A percentile compares a stretch with the other conserved stretches of the same genome.
phyloP scores from a whole-genome alignment of 306 rosid species.

The Pachyrhizus erosus region DNA sequence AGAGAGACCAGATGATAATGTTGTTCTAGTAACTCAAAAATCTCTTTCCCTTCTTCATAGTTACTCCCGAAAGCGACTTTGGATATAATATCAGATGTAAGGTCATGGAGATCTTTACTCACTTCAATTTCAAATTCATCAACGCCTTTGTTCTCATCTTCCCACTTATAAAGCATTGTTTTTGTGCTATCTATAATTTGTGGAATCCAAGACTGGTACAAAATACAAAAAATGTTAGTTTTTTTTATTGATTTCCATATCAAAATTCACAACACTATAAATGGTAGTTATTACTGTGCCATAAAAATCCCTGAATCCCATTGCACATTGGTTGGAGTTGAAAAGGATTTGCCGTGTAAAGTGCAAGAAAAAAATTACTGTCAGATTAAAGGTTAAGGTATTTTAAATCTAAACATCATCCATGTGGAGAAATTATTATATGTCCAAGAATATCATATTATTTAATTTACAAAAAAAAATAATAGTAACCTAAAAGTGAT shows the following conservation, averaged over 20 bases:
- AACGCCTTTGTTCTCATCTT: constrained; percentile 45
- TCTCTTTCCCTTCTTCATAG: constrained; percentile 63
- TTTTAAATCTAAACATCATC: no score
- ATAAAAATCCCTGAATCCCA: background rate
- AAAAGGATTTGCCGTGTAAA: background rate
- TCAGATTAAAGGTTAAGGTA: no score
- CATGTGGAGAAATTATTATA: no score
- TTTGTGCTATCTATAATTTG: constrained; percentile 48
- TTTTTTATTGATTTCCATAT: background rate
- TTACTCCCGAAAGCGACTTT: constrained; percentile 67
- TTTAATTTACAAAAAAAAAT: no score
- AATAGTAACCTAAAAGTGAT: no score
- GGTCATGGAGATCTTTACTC: constrained; percentile 45
- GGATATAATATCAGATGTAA: constrained; percentile 60
- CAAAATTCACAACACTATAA: background rate
- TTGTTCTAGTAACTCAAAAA: constrained; percentile 63
- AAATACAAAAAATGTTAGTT: background rate
- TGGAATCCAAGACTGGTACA: constrained; percentile 59
- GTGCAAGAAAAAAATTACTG: no score
- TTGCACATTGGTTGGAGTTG: no score
- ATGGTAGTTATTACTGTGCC: background rate
- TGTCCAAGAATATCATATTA: no score
- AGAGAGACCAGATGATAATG: constrained; percentile 47
- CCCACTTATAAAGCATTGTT: constrained; percentile 59
- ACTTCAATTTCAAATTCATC: constrained; percentile 67